phyloP scores from a whole-genome alignment of 2,329 filamentous ascomycete species.

The Aspergillus glaucus region DNA sequence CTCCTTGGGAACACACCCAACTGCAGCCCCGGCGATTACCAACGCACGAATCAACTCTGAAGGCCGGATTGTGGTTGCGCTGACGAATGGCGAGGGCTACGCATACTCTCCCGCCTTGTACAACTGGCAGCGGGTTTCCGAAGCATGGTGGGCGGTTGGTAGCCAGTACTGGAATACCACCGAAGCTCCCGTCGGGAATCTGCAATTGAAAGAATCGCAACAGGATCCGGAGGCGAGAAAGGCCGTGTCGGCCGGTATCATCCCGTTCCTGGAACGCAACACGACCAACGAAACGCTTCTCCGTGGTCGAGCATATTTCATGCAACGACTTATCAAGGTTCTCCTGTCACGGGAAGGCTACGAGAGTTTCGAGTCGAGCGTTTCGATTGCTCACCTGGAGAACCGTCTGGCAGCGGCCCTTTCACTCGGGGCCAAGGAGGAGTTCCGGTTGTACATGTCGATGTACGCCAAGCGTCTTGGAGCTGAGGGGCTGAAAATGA shows the following conservation, averaged over 20 bases:
- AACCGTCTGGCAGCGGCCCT: conserved; percentile 87
- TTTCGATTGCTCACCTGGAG: conserved; percentile 91
- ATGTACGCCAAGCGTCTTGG: conserved; percentile 98
- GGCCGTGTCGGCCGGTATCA: conserved; percentile 78
- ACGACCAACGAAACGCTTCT: conserved; percentile 90
- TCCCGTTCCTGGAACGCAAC: conserved; percentile 86
- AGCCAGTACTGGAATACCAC: conserved; percentile 99
- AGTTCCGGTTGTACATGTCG: conserved; percentile 89
- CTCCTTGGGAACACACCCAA: conserved; percentile 70
- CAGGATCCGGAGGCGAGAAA: conserved; percentile 47
- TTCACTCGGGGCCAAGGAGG: conserved; percentile 76
- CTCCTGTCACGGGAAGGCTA: conserved; percentile 84
- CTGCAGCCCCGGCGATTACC: conserved; percentile 74
- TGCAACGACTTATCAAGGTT: conserved; percentile 86
- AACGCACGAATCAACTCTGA: conserved; percentile 85
- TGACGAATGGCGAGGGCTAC: conserved; percentile 93
- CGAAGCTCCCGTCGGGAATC: conserved; percentile 76
- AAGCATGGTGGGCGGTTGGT: conserved; percentile 96
- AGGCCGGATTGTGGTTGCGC: conserved; percentile 78
- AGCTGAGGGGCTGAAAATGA: conserved; percentile 75
- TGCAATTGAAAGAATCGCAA: conserved; percentile 65
- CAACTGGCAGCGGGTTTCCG: conserved; percentile 90
- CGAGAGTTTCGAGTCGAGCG: conserved; percentile 81
- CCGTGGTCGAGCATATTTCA: conserved; percentile 82
- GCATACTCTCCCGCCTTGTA: conserved; percentile 80